Conservation (phyloP, 2,329 filamentous ascomycete species). For the Chaetomium globosum region DNA sequence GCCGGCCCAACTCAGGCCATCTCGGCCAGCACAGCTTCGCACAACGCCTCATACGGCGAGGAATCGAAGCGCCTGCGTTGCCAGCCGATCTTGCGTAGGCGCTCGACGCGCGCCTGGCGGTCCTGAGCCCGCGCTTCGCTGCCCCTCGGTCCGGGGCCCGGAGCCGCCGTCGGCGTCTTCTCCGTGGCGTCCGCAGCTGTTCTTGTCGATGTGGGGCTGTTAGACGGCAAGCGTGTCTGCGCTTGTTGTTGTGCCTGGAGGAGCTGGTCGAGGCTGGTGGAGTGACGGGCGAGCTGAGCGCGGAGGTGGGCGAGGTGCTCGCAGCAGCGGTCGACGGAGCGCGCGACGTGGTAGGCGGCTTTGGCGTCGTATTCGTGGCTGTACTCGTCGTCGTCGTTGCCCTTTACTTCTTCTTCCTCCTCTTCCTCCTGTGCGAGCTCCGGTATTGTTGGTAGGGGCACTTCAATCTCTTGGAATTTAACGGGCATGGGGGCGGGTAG, state of each 20-base stretch:
- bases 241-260: conserved; percentile 12
- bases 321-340: conserved; percentile 54
- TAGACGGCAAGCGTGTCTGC: conserved; percentile 17
- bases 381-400: conserved; percentile 28
- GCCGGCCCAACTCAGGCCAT: conserved; percentile 40
- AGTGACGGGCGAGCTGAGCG: conserved; percentile 53
- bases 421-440: conserved; percentile 26
- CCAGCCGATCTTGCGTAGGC: conserved; percentile 58
- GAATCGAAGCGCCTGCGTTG: conserved; percentile 58
- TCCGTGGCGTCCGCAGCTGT: conserved; percentile 20
- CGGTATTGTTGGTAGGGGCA: conserved; percentile 30
- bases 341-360: conserved; percentile 46
- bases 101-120: conserved; percentile 56
- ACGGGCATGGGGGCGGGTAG: conserved; percentile 5
- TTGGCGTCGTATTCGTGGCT: conserved; percentile 1
- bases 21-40: conserved; percentile 56
- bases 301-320: conserved; percentile 53
- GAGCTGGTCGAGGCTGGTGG: conserved; percentile 52
- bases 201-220: background rate
- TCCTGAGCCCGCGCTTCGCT: conserved; percentile 48
- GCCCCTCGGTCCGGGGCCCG: background rate
- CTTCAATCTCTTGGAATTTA: conserved; percentile 33
- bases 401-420: background rate
- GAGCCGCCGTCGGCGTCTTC: background rate
- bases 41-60: conserved; percentile 55